Evolutionary conservation across 2,329 filamentous ascomycete species (phyloP).

Genomic region (Hypocrella siamensis): DNA sequence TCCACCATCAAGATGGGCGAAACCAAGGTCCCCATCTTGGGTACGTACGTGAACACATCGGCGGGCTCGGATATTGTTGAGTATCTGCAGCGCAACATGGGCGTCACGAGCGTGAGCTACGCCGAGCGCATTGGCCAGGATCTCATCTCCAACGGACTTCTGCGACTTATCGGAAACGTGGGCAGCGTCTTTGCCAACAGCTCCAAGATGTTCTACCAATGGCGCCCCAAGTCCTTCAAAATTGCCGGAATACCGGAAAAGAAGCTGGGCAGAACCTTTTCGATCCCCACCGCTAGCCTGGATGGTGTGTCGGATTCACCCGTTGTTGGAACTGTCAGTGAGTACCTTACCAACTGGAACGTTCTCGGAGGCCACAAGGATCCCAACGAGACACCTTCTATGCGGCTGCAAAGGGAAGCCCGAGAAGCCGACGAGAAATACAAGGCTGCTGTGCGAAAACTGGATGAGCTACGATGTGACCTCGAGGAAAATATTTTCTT

Average conservation of each 20-base stretch:
- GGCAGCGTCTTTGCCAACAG: slow-evolving; percentile 95
- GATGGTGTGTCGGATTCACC: slow-evolving; percentile 50
- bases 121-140: slow-evolving; percentile 93
- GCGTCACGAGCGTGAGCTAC: slow-evolving; percentile 69
- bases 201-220: slow-evolving; percentile 94
- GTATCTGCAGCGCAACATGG: slow-evolving; percentile 82
- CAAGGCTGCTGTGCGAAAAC: slow-evolving; percentile 68
- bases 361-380: slow-evolving; percentile 65
- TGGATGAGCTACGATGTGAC: slow-evolving; percentile 82
- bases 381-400: slow-evolving; percentile 83
- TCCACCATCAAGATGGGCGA: slow-evolving; percentile 77
- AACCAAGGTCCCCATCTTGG: slow-evolving; percentile 87
- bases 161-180: slow-evolving; percentile 84
- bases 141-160: slow-evolving; percentile 68
- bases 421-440: slow-evolving; percentile 86
- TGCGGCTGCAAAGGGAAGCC: slow-evolving; percentile 77
- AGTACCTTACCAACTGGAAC: slow-evolving; percentile 87
- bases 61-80: slow-evolving; percentile 87
- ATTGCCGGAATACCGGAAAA: slow-evolving; percentile 78
- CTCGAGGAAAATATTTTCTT: slow-evolving; percentile 91
- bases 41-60: slow-evolving; percentile 87
- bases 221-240: slow-evolving; percentile 84
- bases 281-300: slow-evolving; percentile 45
- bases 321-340: slow-evolving; percentile 65
- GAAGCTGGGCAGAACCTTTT: slow-evolving; percentile 67